Evolutionary conservation across 192 early-diverging fungal genomes (phyloP), one percentile per base, ranked within the genome.

Genomic region (Cetraspora pellucida): DNA sequence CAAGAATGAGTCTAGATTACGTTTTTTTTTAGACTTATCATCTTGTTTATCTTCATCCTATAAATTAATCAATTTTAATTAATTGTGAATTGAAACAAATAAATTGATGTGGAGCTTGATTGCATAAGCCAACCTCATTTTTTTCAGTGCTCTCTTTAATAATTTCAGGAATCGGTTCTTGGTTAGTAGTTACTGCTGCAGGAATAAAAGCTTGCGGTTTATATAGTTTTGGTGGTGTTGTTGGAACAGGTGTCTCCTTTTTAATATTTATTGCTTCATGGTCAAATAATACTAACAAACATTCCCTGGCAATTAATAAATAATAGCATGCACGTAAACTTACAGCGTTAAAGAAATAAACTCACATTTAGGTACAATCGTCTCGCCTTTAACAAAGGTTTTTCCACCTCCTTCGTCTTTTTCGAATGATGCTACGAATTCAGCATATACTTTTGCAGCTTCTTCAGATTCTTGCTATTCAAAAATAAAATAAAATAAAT

Each of bases 401-500:
- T 81, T 83, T 72, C 74, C 80, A 80, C 65, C 72, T 44, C 57
- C 70, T 27, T 74, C 46, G 25, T 87, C 88, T n/a, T 85, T 85
- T 64, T 90, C 92, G 77, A 95, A 94, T 1, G 93, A 94, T 8
- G 91, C 91, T 13, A 91, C 90, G 81, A 95, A 95, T 44, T 93
- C 91, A 54, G 85, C 88, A 79, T 92, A 92, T 2, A 91, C 92
- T 70, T 88, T 87, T 28, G 91, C 91, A 17, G 93, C 88, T 82
- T 94, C 93, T 70, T 93, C 91, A 25, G 88, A 85, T 74, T 93
- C 93, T 89, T 90, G 82, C 89, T 91, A 80, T 37, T 37, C 37
- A 37, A 37, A 37, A 37, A 37, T 6, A 37, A 37, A 37, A 2
- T 6, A 37, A 37, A 0, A 37, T 37, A 6, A 37, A 37, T 37